Evolutionary conservation across 2,329 filamentous ascomycete genomes (phyloP), one percentile per base, ranked within the genome.

Genomic region (Beauveria scarabaeidicola): DNA sequence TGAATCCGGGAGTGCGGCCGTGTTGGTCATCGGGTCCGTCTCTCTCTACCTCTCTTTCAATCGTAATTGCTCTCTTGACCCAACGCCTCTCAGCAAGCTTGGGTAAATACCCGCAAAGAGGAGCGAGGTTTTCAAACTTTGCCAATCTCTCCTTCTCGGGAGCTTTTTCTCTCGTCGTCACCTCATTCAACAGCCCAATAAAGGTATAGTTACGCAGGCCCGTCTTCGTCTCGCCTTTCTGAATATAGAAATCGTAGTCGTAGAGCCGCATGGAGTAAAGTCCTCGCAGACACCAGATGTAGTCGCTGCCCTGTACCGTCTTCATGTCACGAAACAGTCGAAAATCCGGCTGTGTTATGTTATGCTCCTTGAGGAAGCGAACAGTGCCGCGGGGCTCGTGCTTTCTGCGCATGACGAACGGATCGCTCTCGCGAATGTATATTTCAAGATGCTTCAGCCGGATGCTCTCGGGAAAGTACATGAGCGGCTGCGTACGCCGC

Each of bases 231-330:
- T 48, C 5, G 1, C 23, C 15, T 0, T 6, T 0, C 0, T 25
- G 13, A 0, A 63, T n/a, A 64, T 67, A 73, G 13, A 64, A 61
- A 21, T 73, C 64, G 2, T 72, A 68, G 59, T 81, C 77, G 59
- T 73, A 76, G 56, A 80, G 75, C 0, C 70, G 67, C 0, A 79
- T 60, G n/a, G 66, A 67, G 1, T 66, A 60, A 48, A 81, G 62
- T 0, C 78, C 79, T 1, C 79, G 74, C 4, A 81, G 73, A 25
- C 71, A 67, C 13, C 71, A 66, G 3, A 81, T 44, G 27, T 74
- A 77, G 44, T 81, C 77, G 1, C 77, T 62, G 0, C 79, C 79
- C 27, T 79, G 78, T 0, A 79, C 21, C 0, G 66, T 73, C 1
- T 76, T 67, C 9, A 82, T 65, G 0, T 68, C 65, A 2, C 79